phyloP scores from a whole-genome alignment of 768 basidiomycete species.

The Rhodotorula diobovata region DNA sequence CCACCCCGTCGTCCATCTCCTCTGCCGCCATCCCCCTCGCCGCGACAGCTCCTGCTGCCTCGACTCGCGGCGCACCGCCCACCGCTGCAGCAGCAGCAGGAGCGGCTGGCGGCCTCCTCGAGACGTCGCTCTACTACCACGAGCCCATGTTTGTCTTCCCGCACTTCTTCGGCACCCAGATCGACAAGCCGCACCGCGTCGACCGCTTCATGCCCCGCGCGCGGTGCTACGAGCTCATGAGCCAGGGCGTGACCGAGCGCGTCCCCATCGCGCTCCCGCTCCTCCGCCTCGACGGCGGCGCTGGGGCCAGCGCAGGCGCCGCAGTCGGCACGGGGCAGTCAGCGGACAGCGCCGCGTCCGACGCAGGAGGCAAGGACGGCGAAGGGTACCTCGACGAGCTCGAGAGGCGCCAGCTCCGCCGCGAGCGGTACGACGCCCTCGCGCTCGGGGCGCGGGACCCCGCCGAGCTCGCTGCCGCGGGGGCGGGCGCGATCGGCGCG shows the following conservation, averaged over 20 bases:
- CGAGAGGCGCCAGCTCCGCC: conserved; percentile 12
- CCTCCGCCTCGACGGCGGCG: background rate
- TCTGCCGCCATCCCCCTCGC: background rate
- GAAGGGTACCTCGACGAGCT: conserved; percentile 7
- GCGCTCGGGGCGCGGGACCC: conserved; percentile 26
- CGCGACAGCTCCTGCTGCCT: conserved; percentile 26
- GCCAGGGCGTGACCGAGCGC: conserved; percentile 19
- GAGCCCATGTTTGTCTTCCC: conserved; percentile 49
- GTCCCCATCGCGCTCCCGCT: conserved; percentile 22
- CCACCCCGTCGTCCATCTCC: background rate
- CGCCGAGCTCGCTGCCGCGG: background rate
- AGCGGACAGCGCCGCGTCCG: too few relatives aligned
- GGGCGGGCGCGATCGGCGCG: background rate
- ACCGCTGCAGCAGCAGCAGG: too few relatives aligned
- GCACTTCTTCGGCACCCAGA: conserved; percentile 49
- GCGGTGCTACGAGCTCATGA: conserved; percentile 50
- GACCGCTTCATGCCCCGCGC: conserved; percentile 83
- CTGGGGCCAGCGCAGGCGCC: background rate
- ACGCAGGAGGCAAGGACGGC: background rate
- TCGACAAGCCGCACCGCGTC: conserved; percentile 50
- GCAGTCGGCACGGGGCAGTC: too few relatives aligned
- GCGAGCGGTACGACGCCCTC: conserved; percentile 27
- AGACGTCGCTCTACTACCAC: conserved; percentile 59
- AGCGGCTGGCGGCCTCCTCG: background rate
- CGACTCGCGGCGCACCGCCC: conserved; percentile 38